Evolutionary conservation across 2,329 filamentous ascomycete genomes (phyloP).

Genomic region (Alternaria sp.): DNA sequence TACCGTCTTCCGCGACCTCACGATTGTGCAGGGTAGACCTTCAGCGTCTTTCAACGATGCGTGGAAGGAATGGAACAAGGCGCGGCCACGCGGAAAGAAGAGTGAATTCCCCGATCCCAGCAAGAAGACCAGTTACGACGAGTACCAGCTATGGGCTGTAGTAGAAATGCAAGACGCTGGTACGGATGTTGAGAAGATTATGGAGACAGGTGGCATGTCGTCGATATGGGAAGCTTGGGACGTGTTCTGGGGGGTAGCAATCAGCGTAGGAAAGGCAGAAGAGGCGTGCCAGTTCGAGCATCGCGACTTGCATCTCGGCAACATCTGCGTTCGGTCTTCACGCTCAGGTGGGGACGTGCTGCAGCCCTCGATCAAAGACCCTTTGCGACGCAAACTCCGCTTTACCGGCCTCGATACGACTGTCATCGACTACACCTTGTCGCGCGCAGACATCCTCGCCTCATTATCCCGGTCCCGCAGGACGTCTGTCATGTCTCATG

Average conservation of each 20-base stretch:
- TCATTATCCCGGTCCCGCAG: slow-evolving; percentile 7
- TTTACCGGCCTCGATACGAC: slow-evolving; percentile 66
- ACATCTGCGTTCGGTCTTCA: slow-evolving; percentile 62
- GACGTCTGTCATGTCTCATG: slow-evolving; percentile 18
- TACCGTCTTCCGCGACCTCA: slow-evolving; percentile 65
- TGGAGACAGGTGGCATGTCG: slow-evolving; percentile 43
- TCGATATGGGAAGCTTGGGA: slow-evolving; percentile 61
- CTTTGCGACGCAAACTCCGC: slow-evolving; percentile 51
- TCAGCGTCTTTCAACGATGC: slow-evolving; percentile 57
- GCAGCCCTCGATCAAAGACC: slow-evolving; percentile 43
- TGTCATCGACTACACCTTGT: slow-evolving; percentile 72
- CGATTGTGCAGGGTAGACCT: slow-evolving; percentile 64
- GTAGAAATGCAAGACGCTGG: slow-evolving; percentile 72
- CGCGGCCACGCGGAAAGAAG: slow-evolving; percentile 51
- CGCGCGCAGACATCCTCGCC: slow-evolving; percentile 60
- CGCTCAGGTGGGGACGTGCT: slow-evolving; percentile 31
- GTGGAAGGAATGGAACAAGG: slow-evolving; percentile 54
- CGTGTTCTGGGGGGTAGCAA: slow-evolving; percentile 70
- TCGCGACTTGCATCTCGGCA: slow-evolving; percentile 70
- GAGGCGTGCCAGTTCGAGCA: slow-evolving; percentile 68
- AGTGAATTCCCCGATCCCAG: slow-evolving; percentile 63
- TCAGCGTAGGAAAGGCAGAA: slow-evolving; percentile 67
- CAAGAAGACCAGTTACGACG: slow-evolving; percentile 59
- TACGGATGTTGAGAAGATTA: slow-evolving; percentile 57
- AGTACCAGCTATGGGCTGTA: slow-evolving; percentile 66